Evolutionary conservation across 2,329 filamentous ascomycete species (phyloP).

Genomic region (Escovopsis weberi): DNA sequence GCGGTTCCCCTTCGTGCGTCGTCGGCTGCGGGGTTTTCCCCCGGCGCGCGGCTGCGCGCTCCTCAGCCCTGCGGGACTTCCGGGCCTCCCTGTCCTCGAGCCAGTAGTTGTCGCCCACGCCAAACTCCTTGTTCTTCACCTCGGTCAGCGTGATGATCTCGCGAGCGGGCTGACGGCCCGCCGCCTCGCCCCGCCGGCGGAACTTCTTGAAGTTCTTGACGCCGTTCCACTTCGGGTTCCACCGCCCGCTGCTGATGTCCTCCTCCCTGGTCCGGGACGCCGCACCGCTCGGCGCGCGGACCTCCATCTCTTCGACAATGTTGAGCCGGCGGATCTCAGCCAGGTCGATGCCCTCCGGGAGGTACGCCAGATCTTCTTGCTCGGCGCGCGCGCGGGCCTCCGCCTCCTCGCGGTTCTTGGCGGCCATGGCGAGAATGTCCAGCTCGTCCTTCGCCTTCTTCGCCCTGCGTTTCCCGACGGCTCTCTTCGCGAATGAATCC

Average conservation of each 20-base stretch:
- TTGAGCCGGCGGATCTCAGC: conserved; percentile 58
- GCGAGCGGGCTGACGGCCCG: conserved; percentile 26
- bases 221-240: conserved; percentile 86
- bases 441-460: conserved; percentile 45
- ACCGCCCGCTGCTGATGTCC: conserved; percentile 43
- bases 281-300: conserved; percentile 28
- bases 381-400: conserved; percentile 47
- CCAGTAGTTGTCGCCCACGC: conserved; percentile 67
- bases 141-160: conserved; percentile 60
- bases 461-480: conserved; percentile 13
- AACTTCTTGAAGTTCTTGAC: conserved; percentile 95
- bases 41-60: too few relatives aligned
- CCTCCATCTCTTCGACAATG: conserved; percentile 61
- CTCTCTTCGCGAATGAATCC: too few relatives aligned
- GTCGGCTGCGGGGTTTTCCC: too few relatives aligned
- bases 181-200: conserved; percentile 37
- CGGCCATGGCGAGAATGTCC: conserved; percentile 54
- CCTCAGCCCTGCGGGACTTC: too few relatives aligned
- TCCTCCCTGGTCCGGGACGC: conserved; percentile 26
- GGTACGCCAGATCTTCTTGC: conserved; percentile 35
- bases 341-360: conserved; percentile 52
- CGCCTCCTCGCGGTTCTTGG: conserved; percentile 46
- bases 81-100: conserved; percentile 34
- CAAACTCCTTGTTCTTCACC: conserved; percentile 55
- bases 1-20: too few relatives aligned